Percentiles rank a stretch among this genome's conserved stretches.
These are phyloP conservation scores for Oryza longistaminata DNA, from an alignment of 176 grass and related monocot species.

Conservation along the genomic window DNA sequence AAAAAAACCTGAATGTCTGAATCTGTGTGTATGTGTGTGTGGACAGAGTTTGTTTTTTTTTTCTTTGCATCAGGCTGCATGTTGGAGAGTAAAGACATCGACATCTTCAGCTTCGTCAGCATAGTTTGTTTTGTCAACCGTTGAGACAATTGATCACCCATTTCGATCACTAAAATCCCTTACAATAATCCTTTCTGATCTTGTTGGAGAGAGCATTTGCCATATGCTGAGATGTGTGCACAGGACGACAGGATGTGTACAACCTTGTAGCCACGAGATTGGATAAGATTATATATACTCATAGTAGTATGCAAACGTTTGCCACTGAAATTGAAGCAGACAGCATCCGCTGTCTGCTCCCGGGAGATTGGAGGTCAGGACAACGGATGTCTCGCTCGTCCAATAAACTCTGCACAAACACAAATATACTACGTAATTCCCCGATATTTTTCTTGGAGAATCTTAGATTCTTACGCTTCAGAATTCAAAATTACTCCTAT, in stretches of 20 bases:
- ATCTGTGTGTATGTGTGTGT: neutral
- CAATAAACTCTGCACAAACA: slow-evolving; percentile 17
- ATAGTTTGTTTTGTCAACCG: neutral
- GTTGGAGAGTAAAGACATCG: neutral
- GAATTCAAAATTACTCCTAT: neutral
- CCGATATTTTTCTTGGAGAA: neutral
- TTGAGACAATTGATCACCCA: neutral
- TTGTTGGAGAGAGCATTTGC: neutral
- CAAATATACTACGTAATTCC: too few relatives aligned
- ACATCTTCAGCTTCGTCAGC: neutral
- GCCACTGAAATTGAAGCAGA: slow-evolving; percentile 13
- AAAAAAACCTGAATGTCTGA: neutral
- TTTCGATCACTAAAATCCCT: neutral
- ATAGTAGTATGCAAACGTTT: neutral
- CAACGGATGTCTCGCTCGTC: neutral
- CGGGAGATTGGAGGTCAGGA: slow-evolving; percentile 30
- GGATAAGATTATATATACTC: slow-evolving; percentile 26
- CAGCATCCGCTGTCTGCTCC: slow-evolving; percentile 25
- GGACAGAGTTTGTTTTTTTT: neutral
- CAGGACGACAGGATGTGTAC: slow-evolving; percentile 31
- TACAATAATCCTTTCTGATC: neutral
- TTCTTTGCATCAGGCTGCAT: neutral
- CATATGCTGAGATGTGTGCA: neutral
- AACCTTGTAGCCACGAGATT: slow-evolving; percentile 1
- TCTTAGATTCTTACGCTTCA: neutral